These are phyloP conservation scores for Flaveria robusta DNA, from an alignment of 129 eudicot species.

Conservation along the genomic window DNA sequence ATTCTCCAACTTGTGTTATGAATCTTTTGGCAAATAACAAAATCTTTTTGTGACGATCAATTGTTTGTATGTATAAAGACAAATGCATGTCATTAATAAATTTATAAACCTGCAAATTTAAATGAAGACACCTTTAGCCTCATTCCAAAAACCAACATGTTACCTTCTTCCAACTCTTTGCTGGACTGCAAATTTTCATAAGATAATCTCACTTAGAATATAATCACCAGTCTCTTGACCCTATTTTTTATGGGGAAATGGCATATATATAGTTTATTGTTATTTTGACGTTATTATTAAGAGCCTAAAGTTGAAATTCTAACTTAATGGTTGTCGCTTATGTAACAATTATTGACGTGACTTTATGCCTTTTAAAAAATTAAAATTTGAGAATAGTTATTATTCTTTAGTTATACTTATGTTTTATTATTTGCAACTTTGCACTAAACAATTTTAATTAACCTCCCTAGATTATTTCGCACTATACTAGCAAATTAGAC, in stretches of 20 bases:
- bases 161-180: constrained; percentile 39
- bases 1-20: constrained; percentile 34
- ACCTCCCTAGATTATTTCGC: too few species aligned
- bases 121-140: constrained; percentile 35
- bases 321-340: constrained; percentile 11
- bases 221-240: constrained; percentile 27
- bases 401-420: neutral
- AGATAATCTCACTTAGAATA: constrained; percentile 44
- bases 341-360: neutral
- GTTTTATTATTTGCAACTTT: too few species aligned
- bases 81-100: constrained; percentile 29
- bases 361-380: neutral
- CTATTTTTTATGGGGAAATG: neutral
- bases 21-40: constrained; percentile 29
- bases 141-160: constrained; percentile 37
- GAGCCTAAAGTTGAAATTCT: constrained; percentile 8
- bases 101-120: constrained; percentile 33
- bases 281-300: constrained; percentile 1
- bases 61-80: constrained; percentile 41
- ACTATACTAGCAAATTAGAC: too few species aligned
- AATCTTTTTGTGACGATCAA: constrained; percentile 18
- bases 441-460: too few species aligned
- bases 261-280: neutral
- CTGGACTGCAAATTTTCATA: constrained; percentile 16
- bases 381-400: neutral